Evolutionary conservation across 148 eudicot genomes (phyloP), one percentile per base, ranked within the genome.

Genomic region (Chenopodium berlandieri): DNA sequence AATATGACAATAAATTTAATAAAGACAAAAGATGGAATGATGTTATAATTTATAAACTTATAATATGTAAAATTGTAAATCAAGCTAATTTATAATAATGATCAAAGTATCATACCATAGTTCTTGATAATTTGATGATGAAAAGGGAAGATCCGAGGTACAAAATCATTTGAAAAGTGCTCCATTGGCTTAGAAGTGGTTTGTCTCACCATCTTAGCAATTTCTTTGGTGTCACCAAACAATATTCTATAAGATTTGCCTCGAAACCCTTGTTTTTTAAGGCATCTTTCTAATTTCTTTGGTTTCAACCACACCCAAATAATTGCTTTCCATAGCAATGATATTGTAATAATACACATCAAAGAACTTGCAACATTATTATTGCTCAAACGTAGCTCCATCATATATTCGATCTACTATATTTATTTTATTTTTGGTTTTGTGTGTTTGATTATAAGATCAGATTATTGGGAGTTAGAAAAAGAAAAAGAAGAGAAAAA

Each of bases 301-400:
- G 92, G 94, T 50, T 71, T 83, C 71, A 91, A 64, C 91, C 91
- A 88, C 17, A 88, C 40, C 92, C 90, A 90, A 25, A 82, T 79
- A 16, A 88, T 9, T 8, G 68, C 80, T 68, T 56, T 86, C 87
- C 84, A 82, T n/a, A 74, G 16, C 79, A 78, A 75, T 60, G 73
- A 50, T 54, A 86, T 7, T 7, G 80, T 16, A 23, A 30, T 12
- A 31, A 82, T 79, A 30, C 54, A 63, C 1, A 62, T 83, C n/a
- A 87, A 50, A 8, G 82, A 72, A 66, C 22, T 50, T n/a, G 67
- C 54, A 64, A 82, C 14, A 44, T 40, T 50, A 50, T 50, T 50
- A 50, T 50, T 73, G 9, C 1, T 31, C 13, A 78, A 25, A 19
- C 12, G 67, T 32, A 75, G 19, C 75, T 66, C 74, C 75, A 75